Conservation (phyloP, 768 basidiomycete species). For the Suillus paluster region DNA sequence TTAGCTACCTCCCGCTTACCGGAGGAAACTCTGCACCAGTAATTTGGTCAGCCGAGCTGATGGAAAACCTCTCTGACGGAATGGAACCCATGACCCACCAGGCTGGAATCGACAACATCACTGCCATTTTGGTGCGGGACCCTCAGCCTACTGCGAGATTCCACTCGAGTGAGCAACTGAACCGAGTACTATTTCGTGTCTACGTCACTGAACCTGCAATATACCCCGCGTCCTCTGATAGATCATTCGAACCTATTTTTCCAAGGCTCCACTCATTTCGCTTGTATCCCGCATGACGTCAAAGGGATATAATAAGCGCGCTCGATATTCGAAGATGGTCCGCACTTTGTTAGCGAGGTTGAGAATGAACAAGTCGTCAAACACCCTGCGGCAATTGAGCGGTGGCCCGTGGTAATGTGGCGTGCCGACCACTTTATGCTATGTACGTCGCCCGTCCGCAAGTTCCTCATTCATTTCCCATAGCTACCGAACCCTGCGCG, state of each 20-base stretch:
- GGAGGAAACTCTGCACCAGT: slow-evolving; percentile 13
- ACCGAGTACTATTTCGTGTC: slow-evolving; percentile 8
- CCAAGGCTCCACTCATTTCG: slow-evolving; percentile 10
- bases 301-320: background rate
- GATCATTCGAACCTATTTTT: slow-evolving; percentile 11
- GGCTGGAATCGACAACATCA: slow-evolving; percentile 20
- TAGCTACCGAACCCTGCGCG: slow-evolving; percentile 19
- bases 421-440: slow-evolving; percentile 20
- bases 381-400: slow-evolving; percentile 12
- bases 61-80: slow-evolving; percentile 19
- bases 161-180: slow-evolving; percentile 8
- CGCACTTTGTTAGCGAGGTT: slow-evolving; percentile 15
- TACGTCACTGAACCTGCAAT: slow-evolving; percentile 11
- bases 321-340: background rate
- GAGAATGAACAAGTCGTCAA: slow-evolving; percentile 7
- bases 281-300: slow-evolving; percentile 10
- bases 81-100: slow-evolving; percentile 15
- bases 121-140: slow-evolving; percentile 20
- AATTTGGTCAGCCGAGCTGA: slow-evolving; percentile 10
- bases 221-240: slow-evolving; percentile 16
- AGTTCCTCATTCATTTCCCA: slow-evolving; percentile 23
- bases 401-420: slow-evolving; percentile 21
- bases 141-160: slow-evolving; percentile 19
- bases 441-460: slow-evolving; percentile 18
- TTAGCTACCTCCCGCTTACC: slow-evolving; percentile 4